Evolutionary conservation across 164 flowering plant species (phyloP).

Genomic region (Sedum album): DNA sequence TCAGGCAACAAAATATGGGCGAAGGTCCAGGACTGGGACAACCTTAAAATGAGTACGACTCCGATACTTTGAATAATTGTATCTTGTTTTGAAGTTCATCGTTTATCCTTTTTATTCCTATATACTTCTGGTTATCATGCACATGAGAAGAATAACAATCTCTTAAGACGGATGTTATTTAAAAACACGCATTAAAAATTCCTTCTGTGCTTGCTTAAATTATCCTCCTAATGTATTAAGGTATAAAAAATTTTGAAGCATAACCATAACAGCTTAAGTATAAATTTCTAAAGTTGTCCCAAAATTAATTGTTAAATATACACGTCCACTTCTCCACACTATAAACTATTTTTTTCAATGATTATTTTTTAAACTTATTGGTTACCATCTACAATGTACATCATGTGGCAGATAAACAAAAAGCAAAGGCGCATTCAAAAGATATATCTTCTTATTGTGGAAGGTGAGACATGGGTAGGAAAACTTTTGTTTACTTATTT

Average conservation of each 20-base stretch:
- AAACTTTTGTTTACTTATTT: neutral
- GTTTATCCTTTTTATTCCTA: neutral
- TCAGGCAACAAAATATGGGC: constrained; percentile 48
- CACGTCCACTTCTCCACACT: too few relatives aligned
- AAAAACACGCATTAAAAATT: neutral
- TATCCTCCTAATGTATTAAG: too few relatives aligned
- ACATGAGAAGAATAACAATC: too few relatives aligned
- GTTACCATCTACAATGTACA: neutral
- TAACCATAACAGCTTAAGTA: too few relatives aligned
- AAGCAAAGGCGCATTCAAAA: constrained; percentile 78
- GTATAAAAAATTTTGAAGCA: too few relatives aligned
- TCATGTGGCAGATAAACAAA: constrained; percentile 55
- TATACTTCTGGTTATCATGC: too few relatives aligned
- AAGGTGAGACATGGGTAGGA: constrained; percentile 41
- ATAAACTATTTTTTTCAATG: neutral
- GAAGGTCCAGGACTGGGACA: constrained; percentile 70
- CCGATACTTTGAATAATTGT: neutral
- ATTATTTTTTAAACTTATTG: too few relatives aligned
- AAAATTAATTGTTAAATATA: too few relatives aligned
- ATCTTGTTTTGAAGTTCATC: neutral
- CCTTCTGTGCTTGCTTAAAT: neutral
- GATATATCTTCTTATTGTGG: constrained; percentile 86
- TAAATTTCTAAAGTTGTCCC: too few relatives aligned
- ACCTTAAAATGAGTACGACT: constrained; percentile 44
- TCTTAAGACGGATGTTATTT: too few relatives aligned